Evolutionary conservation across 1,284 basidiomycete genomes (phyloP).

Genomic region (Chalciporus sp.): DNA sequence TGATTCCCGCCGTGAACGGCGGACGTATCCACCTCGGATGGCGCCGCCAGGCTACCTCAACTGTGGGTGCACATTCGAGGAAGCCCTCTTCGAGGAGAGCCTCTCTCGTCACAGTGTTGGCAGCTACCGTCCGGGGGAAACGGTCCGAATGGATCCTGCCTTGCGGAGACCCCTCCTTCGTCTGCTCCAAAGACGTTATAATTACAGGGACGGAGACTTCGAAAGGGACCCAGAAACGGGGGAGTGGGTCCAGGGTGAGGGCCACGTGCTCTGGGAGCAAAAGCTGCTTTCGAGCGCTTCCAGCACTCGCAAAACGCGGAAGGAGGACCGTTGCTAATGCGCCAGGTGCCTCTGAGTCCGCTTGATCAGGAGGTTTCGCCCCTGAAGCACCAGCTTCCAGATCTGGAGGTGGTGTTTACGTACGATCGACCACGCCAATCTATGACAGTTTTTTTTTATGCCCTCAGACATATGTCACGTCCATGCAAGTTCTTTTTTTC

Average conservation of each 20-base stretch:
- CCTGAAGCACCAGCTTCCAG: too few species aligned
- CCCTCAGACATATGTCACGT: background rate
- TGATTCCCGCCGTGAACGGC: slow-evolving; percentile 78
- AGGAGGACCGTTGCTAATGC: slow-evolving; percentile 34
- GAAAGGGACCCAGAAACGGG: slow-evolving; percentile 65
- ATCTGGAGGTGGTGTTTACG: background rate
- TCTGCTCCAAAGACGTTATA: slow-evolving; percentile 68
- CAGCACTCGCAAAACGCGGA: slow-evolving; percentile 38
- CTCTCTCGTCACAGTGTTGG: slow-evolving; percentile 77
- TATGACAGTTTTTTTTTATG: background rate
- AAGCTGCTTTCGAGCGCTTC: slow-evolving; percentile 45
- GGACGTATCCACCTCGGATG: slow-evolving; percentile 75
- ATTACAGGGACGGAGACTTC: slow-evolving; percentile 83
- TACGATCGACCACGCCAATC: background rate
- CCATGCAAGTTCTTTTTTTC: background rate
- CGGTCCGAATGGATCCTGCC: slow-evolving; percentile 83
- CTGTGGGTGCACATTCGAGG: slow-evolving; percentile 79
- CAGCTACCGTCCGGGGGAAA: slow-evolving; percentile 80
- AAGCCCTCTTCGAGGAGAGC: slow-evolving; percentile 83
- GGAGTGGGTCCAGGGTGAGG: slow-evolving; percentile 67
- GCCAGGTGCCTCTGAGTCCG: too few species aligned
- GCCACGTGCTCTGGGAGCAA: slow-evolving; percentile 62
- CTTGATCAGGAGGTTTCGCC: too few species aligned
- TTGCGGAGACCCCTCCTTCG: slow-evolving; percentile 75
- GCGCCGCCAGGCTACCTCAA: slow-evolving; percentile 76